A percentile compares a stretch with the other conserved stretches of the same genome.
phyloP scores from a whole-genome alignment of 2,329 filamentous ascomycete species.

The Talaromyces marneffei region DNA sequence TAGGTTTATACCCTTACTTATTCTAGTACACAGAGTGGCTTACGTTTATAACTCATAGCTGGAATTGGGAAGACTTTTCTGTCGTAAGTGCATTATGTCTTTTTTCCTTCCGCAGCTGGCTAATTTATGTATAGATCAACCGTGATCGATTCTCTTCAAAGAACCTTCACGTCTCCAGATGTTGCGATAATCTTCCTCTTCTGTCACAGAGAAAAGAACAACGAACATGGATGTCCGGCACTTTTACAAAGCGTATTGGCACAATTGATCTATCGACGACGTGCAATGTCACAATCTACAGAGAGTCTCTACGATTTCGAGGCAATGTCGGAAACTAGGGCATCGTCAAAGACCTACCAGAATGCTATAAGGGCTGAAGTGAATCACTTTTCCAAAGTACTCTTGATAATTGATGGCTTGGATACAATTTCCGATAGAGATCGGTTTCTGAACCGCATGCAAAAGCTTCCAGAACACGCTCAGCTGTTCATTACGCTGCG shows the following conservation, averaged over 20 bases:
- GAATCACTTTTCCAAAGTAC: slow-evolving; percentile 26
- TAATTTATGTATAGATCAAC: slow-evolving; percentile 18
- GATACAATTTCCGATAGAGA: slow-evolving; percentile 28
- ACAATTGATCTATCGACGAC: slow-evolving; percentile 28
- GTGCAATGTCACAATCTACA: slow-evolving; percentile 22
- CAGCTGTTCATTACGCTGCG: slow-evolving; percentile 28
- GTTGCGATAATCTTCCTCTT: slow-evolving; percentile 26
- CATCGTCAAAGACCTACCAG: slow-evolving; percentile 27
- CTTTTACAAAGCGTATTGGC: slow-evolving; percentile 25
- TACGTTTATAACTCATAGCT: slow-evolving; percentile 18
- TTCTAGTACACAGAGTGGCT: no score
- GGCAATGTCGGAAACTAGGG: slow-evolving; percentile 17
- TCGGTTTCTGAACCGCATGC: slow-evolving; percentile 24
- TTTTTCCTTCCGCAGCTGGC: background rate
- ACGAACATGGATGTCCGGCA: slow-evolving; percentile 18
- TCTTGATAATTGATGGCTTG: slow-evolving; percentile 28
- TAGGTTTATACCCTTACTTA: slow-evolving; percentile 17
- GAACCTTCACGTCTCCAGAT: slow-evolving; percentile 25
- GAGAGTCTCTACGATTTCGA: slow-evolving; percentile 23
- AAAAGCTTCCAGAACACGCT: slow-evolving; percentile 28
- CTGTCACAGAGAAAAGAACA: slow-evolving; percentile 23
- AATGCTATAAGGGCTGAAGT: slow-evolving; percentile 29
- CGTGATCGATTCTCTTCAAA: slow-evolving; percentile 25
- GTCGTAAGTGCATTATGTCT: slow-evolving; percentile 21
- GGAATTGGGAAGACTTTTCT: slow-evolving; percentile 30